Conservation (phyloP, 2,329 filamentous ascomycete species). For the Aspergillus pseudoterreus region DNA sequence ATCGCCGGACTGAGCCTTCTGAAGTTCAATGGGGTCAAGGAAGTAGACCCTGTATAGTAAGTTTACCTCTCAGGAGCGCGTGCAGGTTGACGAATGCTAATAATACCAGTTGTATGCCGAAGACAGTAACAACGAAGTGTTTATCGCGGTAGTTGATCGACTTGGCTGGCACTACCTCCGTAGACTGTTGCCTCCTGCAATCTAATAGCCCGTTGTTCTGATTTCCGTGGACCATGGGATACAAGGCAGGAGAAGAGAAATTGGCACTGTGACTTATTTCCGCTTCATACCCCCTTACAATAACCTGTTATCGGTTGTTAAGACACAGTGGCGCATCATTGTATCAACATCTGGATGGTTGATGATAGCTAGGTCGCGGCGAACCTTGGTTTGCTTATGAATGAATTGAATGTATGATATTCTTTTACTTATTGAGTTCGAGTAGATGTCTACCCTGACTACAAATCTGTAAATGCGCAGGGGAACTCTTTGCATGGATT, state of each 20-base stretch:
- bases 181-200: constrained; percentile 54
- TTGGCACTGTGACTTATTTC: constrained; percentile 38
- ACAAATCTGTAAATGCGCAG: too few relatives aligned
- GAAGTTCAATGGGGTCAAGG: constrained; percentile 68
- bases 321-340: constrained; percentile 37
- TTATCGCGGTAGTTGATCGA: constrained; percentile 38
- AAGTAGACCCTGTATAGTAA: constrained; percentile 85
- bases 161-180: not conserved
- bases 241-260: constrained; percentile 66
- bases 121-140: constrained; percentile 59
- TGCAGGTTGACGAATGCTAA: not conserved
- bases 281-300: constrained; percentile 36
- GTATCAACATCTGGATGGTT: not conserved
- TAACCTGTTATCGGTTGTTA: constrained; percentile 34
- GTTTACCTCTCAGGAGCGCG: constrained; percentile 19
- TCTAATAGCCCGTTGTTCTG: constrained; percentile 64
- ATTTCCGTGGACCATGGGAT: constrained; percentile 58
- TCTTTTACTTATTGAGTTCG: too few relatives aligned
- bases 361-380: not conserved
- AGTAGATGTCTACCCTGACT: too few relatives aligned
- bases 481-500: too few relatives aligned
- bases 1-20: constrained; percentile 83
- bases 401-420: not conserved
- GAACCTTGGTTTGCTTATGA: not conserved
- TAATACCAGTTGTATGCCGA: constrained; percentile 64